These are phyloP conservation scores for Tritrichomonas foetus DNA, from an alignment of 208 protist species.

Conservation along the genomic window DNA sequence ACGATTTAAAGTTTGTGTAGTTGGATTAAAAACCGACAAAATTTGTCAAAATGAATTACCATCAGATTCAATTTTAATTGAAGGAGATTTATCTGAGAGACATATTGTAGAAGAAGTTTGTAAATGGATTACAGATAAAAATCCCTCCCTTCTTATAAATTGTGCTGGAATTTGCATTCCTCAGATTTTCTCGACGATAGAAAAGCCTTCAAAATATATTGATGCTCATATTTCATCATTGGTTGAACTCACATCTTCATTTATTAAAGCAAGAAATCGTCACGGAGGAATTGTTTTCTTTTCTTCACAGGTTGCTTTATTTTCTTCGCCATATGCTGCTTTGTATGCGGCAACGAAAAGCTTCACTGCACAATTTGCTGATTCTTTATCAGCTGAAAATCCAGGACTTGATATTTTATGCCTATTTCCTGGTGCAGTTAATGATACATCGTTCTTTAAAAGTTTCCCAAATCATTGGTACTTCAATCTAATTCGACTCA, in stretches of 20 bases:
- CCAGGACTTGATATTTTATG: slow-evolving; percentile 36
- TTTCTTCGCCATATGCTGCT: neutral
- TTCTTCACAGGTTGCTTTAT: slow-evolving; percentile 29
- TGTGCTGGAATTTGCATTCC: neutral
- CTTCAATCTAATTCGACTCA: neutral
- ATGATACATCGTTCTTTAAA: neutral
- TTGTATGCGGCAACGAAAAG: slow-evolving; percentile 2
- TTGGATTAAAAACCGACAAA: neutral
- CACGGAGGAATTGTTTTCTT: slow-evolving; percentile 37
- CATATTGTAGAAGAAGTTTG: neutral
- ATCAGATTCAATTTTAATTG: neutral
- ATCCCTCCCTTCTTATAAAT: neutral
- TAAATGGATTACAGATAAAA: neutral
- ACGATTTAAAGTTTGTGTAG: neutral
- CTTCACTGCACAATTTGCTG: neutral
- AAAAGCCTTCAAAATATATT: neutral
- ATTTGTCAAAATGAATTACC: neutral
- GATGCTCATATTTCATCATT: neutral
- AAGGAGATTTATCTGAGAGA: neutral
- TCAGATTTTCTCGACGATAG: neutral
- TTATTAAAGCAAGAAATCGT: neutral
- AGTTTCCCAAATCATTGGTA: neutral
- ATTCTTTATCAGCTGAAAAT: neutral
- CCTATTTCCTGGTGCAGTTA: neutral
- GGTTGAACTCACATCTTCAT: neutral